Evolutionary conservation across 75 land plant genomes (phyloP).

Genomic region (Pinus tabuliformis): DNA sequence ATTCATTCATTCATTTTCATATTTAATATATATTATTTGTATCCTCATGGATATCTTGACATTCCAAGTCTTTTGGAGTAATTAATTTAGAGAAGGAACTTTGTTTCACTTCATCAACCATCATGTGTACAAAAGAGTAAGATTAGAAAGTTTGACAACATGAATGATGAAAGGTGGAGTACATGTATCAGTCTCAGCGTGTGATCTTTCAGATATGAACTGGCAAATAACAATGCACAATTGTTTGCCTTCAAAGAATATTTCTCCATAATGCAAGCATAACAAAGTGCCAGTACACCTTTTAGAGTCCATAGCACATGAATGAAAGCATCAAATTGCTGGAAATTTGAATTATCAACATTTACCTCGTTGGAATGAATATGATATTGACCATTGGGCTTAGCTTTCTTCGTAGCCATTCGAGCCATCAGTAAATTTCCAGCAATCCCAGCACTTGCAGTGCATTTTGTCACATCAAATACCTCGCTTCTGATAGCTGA

Average conservation of each 20-base stretch:
- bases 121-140: background rate
- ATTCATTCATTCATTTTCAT: too few relatives aligned
- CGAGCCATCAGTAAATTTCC: slow-evolving; percentile 87
- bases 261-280: background rate
- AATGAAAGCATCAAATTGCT: background rate
- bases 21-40: too few relatives aligned
- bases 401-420: slow-evolving; percentile 88
- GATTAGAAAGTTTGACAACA: background rate
- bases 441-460: slow-evolving; percentile 97
- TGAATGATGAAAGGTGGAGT: background rate
- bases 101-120: background rate
- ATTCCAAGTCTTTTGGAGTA: too few relatives aligned
- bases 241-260: background rate
- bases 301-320: background rate
- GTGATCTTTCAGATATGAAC: background rate
- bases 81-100: too few relatives aligned
- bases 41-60: too few relatives aligned
- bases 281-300: background rate
- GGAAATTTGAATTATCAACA: background rate
- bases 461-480: slow-evolving; percentile 70
- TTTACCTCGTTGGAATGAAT: slow-evolving; percentile 60
- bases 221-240: background rate
- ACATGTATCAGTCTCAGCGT: background rate
- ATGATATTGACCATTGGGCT: slow-evolving; percentile 91
- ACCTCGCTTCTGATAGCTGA: slow-evolving; percentile 75